phyloP scores from a whole-genome alignment of 1,284 basidiomycete genomes.

The Ceratobasidium sp. region DNA sequence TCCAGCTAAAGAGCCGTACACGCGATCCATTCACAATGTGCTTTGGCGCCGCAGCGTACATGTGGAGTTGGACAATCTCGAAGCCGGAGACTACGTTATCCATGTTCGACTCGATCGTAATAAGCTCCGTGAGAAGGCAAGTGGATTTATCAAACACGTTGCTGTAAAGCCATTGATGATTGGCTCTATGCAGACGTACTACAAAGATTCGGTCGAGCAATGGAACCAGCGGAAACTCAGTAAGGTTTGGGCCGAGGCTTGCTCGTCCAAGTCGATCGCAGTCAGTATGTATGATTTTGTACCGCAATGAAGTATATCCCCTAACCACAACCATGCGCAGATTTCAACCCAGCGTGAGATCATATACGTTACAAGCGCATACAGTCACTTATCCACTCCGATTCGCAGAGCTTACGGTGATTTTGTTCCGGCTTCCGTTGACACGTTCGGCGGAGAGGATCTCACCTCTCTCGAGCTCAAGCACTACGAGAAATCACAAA shows the following conservation, averaged over 20 bases:
- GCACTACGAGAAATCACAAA: conserved; percentile 11
- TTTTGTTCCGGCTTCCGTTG: conserved; percentile 21
- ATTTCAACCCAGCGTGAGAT: conserved; percentile 44
- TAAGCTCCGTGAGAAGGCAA: conserved; percentile 36
- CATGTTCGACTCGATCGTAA: conserved; percentile 38
- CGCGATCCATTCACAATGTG: conserved; percentile 22
- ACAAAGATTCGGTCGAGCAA: conserved; percentile 21
- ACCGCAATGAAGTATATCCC: not conserved
- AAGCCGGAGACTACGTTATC: conserved; percentile 33
- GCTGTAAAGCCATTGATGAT: no score
- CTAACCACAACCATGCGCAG: not conserved
- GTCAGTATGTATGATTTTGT: conserved; percentile 37
- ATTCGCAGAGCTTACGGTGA: conserved; percentile 23
- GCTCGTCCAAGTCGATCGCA: conserved; percentile 43
- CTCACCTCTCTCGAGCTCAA: conserved; percentile 41
- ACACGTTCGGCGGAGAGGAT: conserved; percentile 40
- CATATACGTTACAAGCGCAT: no score
- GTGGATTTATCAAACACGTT: not conserved
- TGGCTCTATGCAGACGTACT: conserved; percentile 32
- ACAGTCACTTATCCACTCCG: not conserved
- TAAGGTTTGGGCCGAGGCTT: conserved; percentile 45
- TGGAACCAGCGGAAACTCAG: conserved; percentile 48
- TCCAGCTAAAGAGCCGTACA: conserved; percentile 20
- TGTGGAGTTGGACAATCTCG: conserved; percentile 30
- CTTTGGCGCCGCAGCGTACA: conserved; percentile 31